A percentile compares a stretch with the other conserved stretches of the same genome.
Evolutionary conservation across 2,329 filamentous ascomycete genomes (phyloP).

Genomic region (Aspergillus pseudoterreus): DNA sequence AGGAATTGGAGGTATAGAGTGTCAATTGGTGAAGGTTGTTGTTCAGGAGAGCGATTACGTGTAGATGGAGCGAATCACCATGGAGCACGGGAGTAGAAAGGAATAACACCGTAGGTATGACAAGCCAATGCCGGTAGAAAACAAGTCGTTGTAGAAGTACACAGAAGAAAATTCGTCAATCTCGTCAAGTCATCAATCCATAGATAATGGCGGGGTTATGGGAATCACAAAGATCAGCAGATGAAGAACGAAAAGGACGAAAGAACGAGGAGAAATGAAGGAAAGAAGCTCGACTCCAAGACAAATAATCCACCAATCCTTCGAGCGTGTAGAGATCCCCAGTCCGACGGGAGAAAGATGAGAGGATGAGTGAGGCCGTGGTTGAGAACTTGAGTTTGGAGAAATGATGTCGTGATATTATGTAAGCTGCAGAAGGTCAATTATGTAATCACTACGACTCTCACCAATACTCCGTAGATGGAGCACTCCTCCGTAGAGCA

Average conservation of each 20-base stretch:
- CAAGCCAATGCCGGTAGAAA: constrained; percentile 5
- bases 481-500: too few relatives aligned
- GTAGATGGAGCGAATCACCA: neutral
- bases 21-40: neutral
- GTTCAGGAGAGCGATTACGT: too few relatives aligned
- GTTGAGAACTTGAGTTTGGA: too few relatives aligned
- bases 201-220: constrained; percentile 15
- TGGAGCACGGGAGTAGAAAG: constrained; percentile 7
- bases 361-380: neutral
- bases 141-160: constrained; percentile 23
- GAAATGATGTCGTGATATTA: too few relatives aligned
- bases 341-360: neutral
- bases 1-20: neutral
- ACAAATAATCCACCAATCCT: neutral
- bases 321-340: neutral
- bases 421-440: too few relatives aligned
- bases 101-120: constrained; percentile 4
- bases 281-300: constrained; percentile 1
- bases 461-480: too few relatives aligned
- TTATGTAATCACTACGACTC: too few relatives aligned
- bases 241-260: neutral
- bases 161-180: constrained; percentile 37
- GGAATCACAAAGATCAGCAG: constrained; percentile 4
- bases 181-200: constrained; percentile 39
- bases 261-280: neutral